Percentiles rank a stretch among this genome's conserved stretches.
phyloP scores from a whole-genome alignment of 129 eudicot genomes.

The Lactuca sativa region DNA sequence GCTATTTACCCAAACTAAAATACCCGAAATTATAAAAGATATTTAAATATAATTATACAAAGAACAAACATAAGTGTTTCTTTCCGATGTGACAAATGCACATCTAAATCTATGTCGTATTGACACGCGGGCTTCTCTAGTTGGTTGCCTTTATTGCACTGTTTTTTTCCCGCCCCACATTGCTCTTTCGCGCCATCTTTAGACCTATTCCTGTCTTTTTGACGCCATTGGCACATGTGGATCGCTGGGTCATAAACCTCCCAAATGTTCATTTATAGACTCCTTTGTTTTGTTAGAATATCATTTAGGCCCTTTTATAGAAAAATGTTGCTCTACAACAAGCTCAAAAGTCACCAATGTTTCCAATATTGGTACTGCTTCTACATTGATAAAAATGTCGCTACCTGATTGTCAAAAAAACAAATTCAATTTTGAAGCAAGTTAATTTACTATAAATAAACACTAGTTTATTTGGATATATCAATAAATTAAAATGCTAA shows the following conservation, averaged over 20 bases:
- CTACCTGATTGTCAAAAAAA: too few species aligned
- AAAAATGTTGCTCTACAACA: background rate
- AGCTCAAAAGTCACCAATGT: background rate
- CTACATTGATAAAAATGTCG: background rate
- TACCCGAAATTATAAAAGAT: background rate
- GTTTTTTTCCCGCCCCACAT: conserved; percentile 8
- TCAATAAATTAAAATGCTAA: too few species aligned
- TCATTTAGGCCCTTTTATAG: background rate
- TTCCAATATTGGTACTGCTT: background rate
- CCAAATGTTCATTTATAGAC: background rate
- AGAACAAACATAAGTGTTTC: background rate
- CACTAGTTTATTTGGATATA: too few species aligned
- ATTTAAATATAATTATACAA: background rate
- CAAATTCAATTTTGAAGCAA: too few species aligned
- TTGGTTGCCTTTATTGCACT: conserved; percentile 2
- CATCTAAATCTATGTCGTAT: background rate
- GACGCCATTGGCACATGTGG: conserved; percentile 11
- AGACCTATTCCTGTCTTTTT: conserved; percentile 6
- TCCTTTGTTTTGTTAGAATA: background rate
- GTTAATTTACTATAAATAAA: too few species aligned
- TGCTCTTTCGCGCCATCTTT: conserved; percentile 10
- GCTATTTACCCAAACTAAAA: too few species aligned
- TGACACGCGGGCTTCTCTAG: background rate
- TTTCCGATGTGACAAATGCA: conserved; percentile 10
- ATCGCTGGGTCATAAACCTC: conserved; percentile 9